Evolutionary conservation across 2,329 filamentous ascomycete genomes (phyloP).

Genomic region (Colletotrichum sp.): DNA sequence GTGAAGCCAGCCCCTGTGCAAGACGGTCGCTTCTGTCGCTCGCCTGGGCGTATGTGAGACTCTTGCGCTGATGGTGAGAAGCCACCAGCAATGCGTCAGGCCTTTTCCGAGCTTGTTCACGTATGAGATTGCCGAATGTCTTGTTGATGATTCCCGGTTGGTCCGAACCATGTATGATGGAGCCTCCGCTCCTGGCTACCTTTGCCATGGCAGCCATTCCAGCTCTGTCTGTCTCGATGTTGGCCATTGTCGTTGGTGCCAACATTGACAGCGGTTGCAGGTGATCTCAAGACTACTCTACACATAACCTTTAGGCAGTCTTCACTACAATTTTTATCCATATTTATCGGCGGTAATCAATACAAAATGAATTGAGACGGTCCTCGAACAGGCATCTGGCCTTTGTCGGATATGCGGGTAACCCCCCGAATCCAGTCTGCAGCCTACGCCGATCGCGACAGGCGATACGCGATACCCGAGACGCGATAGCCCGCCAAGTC

Average conservation of each 20-base stretch:
- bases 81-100: neutral
- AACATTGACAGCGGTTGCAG: neutral
- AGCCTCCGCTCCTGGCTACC: neutral
- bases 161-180: neutral
- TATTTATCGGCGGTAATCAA: neutral
- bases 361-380: neutral
- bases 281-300: neutral
- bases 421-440: neutral
- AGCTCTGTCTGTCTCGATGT: neutral
- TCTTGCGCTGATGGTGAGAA: neutral
- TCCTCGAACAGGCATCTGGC: neutral
- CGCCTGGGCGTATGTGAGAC: neutral
- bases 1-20: neutral
- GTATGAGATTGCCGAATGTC: neutral
- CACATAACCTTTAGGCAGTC: neutral
- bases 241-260: neutral
- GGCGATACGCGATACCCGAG: neutral
- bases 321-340: neutral
- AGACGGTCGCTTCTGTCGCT: neutral
- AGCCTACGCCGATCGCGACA: neutral
- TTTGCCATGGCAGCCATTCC: neutral
- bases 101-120: neutral
- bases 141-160: neutral
- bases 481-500: neutral
- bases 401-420: neutral